A percentile compares a stretch with the other conserved stretches of the same genome.
These are phyloP conservation scores for Penicillium parvum DNA, from an alignment of 495 filamentous ascomycete species.

Conservation along the genomic window DNA sequence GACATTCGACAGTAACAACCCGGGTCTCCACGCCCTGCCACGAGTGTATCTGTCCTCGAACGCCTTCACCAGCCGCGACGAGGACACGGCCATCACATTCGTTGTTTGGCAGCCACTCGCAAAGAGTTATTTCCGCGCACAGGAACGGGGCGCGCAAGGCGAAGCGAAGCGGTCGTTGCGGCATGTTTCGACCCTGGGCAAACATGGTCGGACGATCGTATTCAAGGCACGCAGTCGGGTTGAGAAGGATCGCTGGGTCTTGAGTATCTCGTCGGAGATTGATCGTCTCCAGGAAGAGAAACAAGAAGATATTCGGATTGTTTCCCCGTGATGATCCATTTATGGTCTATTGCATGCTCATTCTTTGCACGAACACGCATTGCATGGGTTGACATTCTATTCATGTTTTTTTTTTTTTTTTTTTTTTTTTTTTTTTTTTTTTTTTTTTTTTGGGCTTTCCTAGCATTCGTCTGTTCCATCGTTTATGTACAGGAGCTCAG, in stretches of 20 bases:
- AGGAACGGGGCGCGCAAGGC: conserved; percentile 42
- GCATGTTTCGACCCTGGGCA: conserved; percentile 54
- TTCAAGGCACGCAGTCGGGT: conserved; percentile 67
- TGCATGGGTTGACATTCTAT: background rate
- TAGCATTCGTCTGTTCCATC: too few relatives aligned
- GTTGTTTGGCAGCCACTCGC: conserved; percentile 65
- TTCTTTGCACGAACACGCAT: background rate
- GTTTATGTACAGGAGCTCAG: conserved; percentile 1
- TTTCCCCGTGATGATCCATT: conserved; percentile 24
- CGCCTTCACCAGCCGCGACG: conserved; percentile 62
- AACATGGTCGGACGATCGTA: conserved; percentile 61
- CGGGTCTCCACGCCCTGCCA: conserved; percentile 60
- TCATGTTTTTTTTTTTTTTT: background rate
- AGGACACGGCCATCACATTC: conserved; percentile 68
- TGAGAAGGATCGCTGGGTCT: conserved; percentile 73
- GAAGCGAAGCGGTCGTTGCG: conserved; percentile 39
- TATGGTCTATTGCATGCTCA: background rate
- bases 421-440: too few relatives aligned
- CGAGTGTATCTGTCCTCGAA: conserved; percentile 59
- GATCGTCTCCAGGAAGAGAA: conserved; percentile 57
- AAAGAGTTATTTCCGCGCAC: conserved; percentile 55
- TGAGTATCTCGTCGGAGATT: conserved; percentile 69
- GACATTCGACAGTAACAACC: conserved; percentile 64
- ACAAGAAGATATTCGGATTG: conserved; percentile 58
- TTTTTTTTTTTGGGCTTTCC: too few relatives aligned